Conservation (phyloP, 441 rosid genomes). For the Cnidoscolus chayamansa region DNA sequence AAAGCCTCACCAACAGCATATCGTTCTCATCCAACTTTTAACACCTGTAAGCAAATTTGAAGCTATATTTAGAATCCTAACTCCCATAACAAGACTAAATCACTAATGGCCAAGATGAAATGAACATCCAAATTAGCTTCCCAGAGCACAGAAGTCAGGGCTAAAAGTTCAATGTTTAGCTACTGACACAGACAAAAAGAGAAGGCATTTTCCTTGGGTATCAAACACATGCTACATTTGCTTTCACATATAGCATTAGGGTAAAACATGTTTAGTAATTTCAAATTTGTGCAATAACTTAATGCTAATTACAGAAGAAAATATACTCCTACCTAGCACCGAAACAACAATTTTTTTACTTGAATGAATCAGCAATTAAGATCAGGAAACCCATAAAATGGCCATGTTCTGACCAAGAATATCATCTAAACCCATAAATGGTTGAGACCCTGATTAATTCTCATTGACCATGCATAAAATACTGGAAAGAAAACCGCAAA, state of each 20-base stretch:
- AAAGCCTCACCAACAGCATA: conserved; percentile 87
- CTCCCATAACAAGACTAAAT: background rate
- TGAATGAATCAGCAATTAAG: background rate
- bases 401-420: background rate
- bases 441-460: background rate
- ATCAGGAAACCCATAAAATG: background rate
- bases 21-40: conserved; percentile 83
- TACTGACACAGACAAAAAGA: no score
- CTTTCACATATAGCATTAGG: no score
- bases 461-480: background rate
- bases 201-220: background rate
- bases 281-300: no score
- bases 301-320: background rate
- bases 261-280: no score
- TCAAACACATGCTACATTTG: background rate
- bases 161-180: background rate
- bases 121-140: conserved; percentile 1
- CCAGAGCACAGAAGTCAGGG: background rate
- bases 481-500: background rate
- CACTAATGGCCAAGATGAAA: background rate
- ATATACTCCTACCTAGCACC: background rate
- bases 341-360: background rate
- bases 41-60: conserved; percentile 52
- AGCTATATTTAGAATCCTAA: conserved; percentile 16
- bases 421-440: background rate